Evolutionary conservation across 331 rosid genomes (phyloP).

Genomic region (Pyrus hybrid): DNA sequence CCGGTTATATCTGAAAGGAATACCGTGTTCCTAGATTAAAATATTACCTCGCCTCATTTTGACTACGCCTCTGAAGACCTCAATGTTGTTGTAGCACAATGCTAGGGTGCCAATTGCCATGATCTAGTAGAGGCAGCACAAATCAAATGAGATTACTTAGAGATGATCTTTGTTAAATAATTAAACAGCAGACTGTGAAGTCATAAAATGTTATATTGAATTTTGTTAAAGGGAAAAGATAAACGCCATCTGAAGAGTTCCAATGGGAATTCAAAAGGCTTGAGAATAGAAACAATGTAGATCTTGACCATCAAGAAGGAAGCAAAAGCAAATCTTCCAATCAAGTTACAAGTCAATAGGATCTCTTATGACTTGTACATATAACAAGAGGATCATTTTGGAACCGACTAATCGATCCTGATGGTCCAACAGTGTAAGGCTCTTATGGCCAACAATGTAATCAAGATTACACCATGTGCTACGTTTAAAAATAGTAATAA

Average conservation of each 20-base stretch:
- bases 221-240: neutral
- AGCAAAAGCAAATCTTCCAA: neutral
- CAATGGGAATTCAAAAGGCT: neutral
- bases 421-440: neutral
- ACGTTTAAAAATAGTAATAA: neutral
- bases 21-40: constrained; percentile 4
- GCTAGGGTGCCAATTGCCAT: constrained; percentile 97
- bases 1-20: constrained; percentile 2
- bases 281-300: neutral
- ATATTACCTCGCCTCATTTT: constrained; percentile 97
- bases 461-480: neutral
- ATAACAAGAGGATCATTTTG: neutral
- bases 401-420: neutral
- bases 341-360: neutral
- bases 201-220: neutral
- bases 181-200: neutral
- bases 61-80: constrained; percentile 92
- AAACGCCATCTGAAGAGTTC: neutral
- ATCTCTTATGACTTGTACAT: neutral
- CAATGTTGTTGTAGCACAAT: constrained; percentile 78
- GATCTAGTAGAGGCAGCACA: constrained; percentile 39
- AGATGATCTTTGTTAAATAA: neutral
- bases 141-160: constrained; percentile 11
- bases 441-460: neutral
- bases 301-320: neutral